Percentiles rank a stretch among this genome's conserved stretches.
phyloP scores from a whole-genome alignment of 2,329 filamentous ascomycete genomes.

The Fusarium cicatricum region DNA sequence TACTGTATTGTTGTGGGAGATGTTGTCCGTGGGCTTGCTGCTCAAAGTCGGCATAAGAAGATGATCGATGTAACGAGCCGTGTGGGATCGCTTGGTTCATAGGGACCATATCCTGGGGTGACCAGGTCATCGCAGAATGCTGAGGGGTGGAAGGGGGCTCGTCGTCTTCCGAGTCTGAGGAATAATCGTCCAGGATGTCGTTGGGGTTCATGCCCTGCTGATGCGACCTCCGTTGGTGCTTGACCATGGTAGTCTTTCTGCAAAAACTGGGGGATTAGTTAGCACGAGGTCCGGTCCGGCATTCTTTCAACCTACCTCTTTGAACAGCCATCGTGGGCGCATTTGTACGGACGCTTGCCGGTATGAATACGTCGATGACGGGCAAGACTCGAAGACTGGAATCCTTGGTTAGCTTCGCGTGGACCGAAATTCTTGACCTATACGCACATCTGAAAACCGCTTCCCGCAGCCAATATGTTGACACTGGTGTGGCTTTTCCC shows the following conservation, averaged over 20 bases:
- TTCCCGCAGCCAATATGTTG: conserved; percentile 72
- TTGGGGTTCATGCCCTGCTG: conserved; percentile 65
- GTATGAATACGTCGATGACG: conserved; percentile 72
- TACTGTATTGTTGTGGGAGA: conserved; percentile 51
- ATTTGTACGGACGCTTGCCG: conserved; percentile 72
- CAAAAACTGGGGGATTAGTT: conserved; percentile 64
- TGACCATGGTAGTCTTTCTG: conserved; percentile 76
- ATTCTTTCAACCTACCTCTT: conserved; percentile 59
- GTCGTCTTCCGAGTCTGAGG: conserved; percentile 65
- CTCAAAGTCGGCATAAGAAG: conserved; percentile 63
- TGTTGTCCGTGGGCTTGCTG: conserved; percentile 54
- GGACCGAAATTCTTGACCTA: background rate
- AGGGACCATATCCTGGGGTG: conserved; percentile 53
- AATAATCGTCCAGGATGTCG: conserved; percentile 62
- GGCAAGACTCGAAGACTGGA: conserved; percentile 70
- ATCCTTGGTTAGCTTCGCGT: conserved; percentile 13
- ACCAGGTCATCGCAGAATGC: conserved; percentile 61
- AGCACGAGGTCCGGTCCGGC: conserved; percentile 14
- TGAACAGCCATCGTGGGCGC: conserved; percentile 66
- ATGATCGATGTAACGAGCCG: conserved; percentile 57
- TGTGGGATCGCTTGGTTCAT: conserved; percentile 49
- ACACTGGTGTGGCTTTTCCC: conserved; percentile 76
- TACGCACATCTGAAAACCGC: conserved; percentile 72
- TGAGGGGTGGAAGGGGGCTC: conserved; percentile 68
- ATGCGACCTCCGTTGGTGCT: conserved; percentile 70